Conservation (phyloP, 2,329 filamentous ascomycete genomes). For the Claviceps arundinis region DNA sequence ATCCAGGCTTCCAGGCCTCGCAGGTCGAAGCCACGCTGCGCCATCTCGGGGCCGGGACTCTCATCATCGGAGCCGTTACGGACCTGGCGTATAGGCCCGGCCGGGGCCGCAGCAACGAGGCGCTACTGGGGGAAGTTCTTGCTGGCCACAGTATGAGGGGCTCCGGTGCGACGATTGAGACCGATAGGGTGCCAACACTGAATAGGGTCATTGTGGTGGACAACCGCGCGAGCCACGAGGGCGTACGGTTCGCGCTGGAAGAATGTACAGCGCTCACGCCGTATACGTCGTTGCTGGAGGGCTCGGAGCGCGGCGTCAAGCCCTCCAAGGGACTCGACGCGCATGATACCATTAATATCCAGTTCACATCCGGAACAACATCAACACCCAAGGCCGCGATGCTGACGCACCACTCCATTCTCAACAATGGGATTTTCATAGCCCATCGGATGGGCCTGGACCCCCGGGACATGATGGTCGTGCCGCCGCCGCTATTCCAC, state of each 20-base stretch:
- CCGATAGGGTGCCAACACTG: constrained; percentile 51
- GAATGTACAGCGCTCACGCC: constrained; percentile 29
- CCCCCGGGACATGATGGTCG: constrained; percentile 62
- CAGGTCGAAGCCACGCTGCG: constrained; percentile 69
- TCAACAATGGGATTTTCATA: constrained; percentile 85
- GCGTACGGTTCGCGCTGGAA: constrained; percentile 30
- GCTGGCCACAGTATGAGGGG: neutral
- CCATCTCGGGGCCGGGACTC: constrained; percentile 58
- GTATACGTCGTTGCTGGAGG: constrained; percentile 27
- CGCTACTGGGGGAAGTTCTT: constrained; percentile 31
- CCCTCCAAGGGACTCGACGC: constrained; percentile 29
- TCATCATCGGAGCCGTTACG: constrained; percentile 79
- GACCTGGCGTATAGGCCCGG: constrained; percentile 58
- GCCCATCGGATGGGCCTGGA: constrained; percentile 74
- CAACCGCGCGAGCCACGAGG: constrained; percentile 46
- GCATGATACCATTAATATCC: constrained; percentile 77
- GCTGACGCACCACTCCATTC: constrained; percentile 69
- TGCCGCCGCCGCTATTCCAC: constrained; percentile 74
- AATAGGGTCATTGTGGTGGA: constrained; percentile 63
- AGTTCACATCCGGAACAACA: constrained; percentile 95
- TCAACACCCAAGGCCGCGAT: constrained; percentile 84
- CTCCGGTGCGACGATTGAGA: constrained; percentile 17
- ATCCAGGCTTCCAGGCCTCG: constrained; percentile 70
- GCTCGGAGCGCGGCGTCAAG: constrained; percentile 19
- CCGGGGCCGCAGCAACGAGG: constrained; percentile 38